These are phyloP conservation scores for Priceomyces castillae DNA, from an alignment of 805 yeast species.

Conservation along the genomic window DNA sequence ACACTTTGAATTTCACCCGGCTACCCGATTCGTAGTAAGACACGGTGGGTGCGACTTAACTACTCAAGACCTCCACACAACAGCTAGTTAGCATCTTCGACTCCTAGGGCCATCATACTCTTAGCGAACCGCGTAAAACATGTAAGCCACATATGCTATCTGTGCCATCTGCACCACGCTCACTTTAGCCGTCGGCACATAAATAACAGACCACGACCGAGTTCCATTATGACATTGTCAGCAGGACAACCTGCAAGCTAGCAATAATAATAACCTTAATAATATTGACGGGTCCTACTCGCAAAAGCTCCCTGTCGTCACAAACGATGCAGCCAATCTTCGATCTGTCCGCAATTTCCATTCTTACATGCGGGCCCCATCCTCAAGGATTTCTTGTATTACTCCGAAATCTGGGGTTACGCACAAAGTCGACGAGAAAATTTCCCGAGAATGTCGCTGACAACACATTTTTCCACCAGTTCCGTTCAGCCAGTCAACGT, in stretches of 20 bases:
- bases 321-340: neutral
- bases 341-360: neutral
- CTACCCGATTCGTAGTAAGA: no score
- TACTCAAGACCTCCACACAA: no score
- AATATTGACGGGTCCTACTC: neutral
- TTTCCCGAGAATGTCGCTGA: neutral
- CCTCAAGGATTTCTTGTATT: neutral
- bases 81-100: no score
- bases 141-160: no score
- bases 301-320: neutral
- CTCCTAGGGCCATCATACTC: no score
- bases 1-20: no score
- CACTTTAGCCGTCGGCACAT: neutral
- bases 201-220: neutral
- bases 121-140: no score
- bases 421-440: neutral
- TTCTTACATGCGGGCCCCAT: neutral
- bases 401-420: slow-evolving; percentile 4
- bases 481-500: no score
- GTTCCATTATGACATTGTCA: neutral
- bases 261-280: neutral
- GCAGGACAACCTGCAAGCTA: no score
- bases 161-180: neutral
- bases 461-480: no score
- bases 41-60: no score